Conservation (phyloP, 176 grass and related monocot genomes). For the Carex myosuroides region DNA sequence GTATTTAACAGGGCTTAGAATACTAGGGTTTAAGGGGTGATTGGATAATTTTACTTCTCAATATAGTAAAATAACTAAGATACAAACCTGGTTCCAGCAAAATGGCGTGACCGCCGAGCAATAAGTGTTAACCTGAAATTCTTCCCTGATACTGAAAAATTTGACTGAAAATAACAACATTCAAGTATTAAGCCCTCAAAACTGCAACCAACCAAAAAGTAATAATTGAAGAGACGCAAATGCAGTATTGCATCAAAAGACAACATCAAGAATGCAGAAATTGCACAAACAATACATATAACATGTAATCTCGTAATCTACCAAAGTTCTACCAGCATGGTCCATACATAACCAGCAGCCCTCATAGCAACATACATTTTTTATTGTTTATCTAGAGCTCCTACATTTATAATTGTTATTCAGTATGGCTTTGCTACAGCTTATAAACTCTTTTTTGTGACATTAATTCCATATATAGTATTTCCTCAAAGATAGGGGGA, state of each 20-base stretch:
- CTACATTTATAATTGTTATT: background rate
- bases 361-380: background rate
- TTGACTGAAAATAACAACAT: constrained; percentile 50
- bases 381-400: background rate
- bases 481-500: background rate
- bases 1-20: background rate
- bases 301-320: background rate
- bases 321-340: background rate
- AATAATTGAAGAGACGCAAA: background rate
- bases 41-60: background rate
- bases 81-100: constrained; percentile 95
- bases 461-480: background rate
- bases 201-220: background rate
- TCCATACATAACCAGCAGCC: background rate
- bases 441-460: background rate
- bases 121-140: constrained; percentile 91
- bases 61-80: background rate
- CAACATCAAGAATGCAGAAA: background rate
- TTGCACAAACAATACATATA: background rate
- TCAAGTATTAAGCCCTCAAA: background rate
- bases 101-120: constrained; percentile 94
- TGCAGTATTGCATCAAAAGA: background rate
- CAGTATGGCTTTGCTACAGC: background rate
- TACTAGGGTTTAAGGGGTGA: background rate
- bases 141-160: constrained; percentile 61